Percentiles rank a stretch among this genome's conserved stretches.
These are phyloP conservation scores for Entophlyctis helioformis DNA, from an alignment of 192 early-diverging fungal species.

Conservation along the genomic window DNA sequence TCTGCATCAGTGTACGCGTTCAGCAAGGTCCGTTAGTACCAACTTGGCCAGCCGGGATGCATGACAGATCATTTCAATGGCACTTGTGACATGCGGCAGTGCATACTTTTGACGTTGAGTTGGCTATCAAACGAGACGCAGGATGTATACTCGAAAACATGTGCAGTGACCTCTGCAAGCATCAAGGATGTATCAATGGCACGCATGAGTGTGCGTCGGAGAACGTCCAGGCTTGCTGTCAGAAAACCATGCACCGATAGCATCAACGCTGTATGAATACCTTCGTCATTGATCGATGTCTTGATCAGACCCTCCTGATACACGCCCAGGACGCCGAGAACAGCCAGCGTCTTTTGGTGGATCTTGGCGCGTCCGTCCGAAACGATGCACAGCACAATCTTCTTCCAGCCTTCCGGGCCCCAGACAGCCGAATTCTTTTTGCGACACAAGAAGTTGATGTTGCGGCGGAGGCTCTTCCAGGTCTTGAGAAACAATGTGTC, in stretches of 20 bases:
- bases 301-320: slow-evolving; percentile 35
- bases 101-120: slow-evolving; percentile 49
- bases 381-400: slow-evolving; percentile 36
- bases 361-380: slow-evolving; percentile 38
- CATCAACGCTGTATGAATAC: background rate
- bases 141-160: slow-evolving; percentile 63
- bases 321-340: slow-evolving; percentile 45
- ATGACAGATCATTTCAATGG: too few relatives aligned
- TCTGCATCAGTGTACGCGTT: too few relatives aligned
- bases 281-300: slow-evolving; percentile 36
- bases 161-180: slow-evolving; percentile 44
- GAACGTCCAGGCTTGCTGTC: too few relatives aligned
- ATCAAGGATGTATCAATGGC: background rate
- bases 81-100: too few relatives aligned
- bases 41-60: too few relatives aligned
- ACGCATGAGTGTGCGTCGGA: too few relatives aligned
- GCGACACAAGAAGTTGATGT: slow-evolving; percentile 74
- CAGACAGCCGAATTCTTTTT: slow-evolving; percentile 52
- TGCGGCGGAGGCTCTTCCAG: slow-evolving; percentile 74
- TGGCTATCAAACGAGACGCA: slow-evolving; percentile 63
- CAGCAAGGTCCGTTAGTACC: too few relatives aligned
- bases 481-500: slow-evolving; percentile 78
- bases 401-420: slow-evolving; percentile 46
- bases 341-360: slow-evolving; percentile 57
- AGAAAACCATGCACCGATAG: too few relatives aligned